Evolutionary conservation across 2,329 filamentous ascomycete species (phyloP).

Genomic region (Epichloe sp.): DNA sequence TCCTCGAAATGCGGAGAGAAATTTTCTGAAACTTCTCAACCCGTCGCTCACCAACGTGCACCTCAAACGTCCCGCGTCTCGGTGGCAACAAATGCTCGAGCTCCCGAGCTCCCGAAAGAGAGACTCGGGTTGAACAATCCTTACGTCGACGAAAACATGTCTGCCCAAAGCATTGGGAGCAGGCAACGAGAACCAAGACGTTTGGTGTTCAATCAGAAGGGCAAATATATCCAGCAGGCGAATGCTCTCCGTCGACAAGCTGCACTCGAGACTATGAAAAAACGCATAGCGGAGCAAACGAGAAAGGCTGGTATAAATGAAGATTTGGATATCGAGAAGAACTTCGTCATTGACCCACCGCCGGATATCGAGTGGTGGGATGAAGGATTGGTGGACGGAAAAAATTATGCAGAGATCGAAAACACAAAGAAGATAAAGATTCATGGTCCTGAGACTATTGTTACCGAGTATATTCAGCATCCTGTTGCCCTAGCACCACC

Average conservation of each 20-base stretch:
- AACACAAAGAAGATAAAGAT: constrained; percentile 57
- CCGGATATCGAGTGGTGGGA: constrained; percentile 98
- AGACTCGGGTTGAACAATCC: constrained; percentile 44
- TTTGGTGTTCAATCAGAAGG: constrained; percentile 84
- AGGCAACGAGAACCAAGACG: constrained; percentile 60
- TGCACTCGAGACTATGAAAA: constrained; percentile 92
- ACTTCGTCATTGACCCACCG: constrained; percentile 71
- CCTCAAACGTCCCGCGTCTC: constrained; percentile 2
- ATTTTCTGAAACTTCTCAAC: constrained; percentile 4
- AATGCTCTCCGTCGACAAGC: constrained; percentile 80
- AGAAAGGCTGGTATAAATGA: constrained; percentile 90
- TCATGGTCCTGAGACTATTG: constrained; percentile 65
- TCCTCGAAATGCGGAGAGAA: constrained; percentile 24
- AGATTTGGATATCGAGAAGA: constrained; percentile 76
- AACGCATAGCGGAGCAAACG: constrained; percentile 74
- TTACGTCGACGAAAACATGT: constrained; percentile 63
- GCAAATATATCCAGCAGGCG: constrained; percentile 93
- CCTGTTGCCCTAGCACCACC: constrained; percentile 83
- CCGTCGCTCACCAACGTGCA: background rate
- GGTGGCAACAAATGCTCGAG: constrained; percentile 6
- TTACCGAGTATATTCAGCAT: constrained; percentile 86
- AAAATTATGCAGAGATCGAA: constrained; percentile 59
- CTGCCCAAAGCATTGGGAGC: constrained; percentile 40
- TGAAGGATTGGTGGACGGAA: constrained; percentile 66
- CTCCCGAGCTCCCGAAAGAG: constrained; percentile 1